Base-by-base conservation (phyloP, 1,139 yeast species). In the Pichia sp. region DNA sequence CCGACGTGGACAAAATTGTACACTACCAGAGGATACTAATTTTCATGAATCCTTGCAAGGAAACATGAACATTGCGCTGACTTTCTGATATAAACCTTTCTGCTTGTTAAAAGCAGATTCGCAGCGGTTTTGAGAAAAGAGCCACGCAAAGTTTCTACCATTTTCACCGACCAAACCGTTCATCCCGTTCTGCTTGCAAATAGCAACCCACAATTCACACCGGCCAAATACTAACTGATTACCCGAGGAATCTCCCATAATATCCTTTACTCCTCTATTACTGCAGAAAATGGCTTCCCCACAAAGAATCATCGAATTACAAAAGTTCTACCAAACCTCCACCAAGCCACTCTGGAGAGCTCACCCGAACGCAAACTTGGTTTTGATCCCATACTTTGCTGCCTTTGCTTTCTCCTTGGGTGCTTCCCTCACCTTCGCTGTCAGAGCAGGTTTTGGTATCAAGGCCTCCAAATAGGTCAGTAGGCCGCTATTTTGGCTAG, bases 321-420 rank as follows among this genome's bases (percentile, higher is more conserved):
- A 86, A 77, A 85, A 79, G 73, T 73, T 79, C 63, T 86, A 83
- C 78, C 95, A 86, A 74, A 68, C 74, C 63, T 78, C 91, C 60
- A 73, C 78, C 67, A 81, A 84, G 73, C 86, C 84, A 66, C 78
- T 86, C 70, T 85, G 88, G 89, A 74, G 82, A 77, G 83, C 75
- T 60, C 81, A 76, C 68, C 82, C 82, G 70, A 83, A 91, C 74
- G 83, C 96, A 62, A 88, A 87, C 75, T 74, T 80, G 67, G 74
- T 85, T 70, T 80, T 90, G 63, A 87, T 86, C 74, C 97, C 97
- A 70, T 91, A 85, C 82, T 87, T 83, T 78, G 95, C 90, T 61
- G 76, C 87, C 62, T 87, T 90, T 75, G 76, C 91, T 58, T 77
- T 85, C 58, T 76, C 90, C 62, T 79, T 89, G 54, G 78, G 79